Percentiles rank a stretch among this genome's conserved stretches.
These are phyloP conservation scores for Solanum dulcamara DNA, from an alignment of 257 asterid species.

Conservation along the genomic window DNA sequence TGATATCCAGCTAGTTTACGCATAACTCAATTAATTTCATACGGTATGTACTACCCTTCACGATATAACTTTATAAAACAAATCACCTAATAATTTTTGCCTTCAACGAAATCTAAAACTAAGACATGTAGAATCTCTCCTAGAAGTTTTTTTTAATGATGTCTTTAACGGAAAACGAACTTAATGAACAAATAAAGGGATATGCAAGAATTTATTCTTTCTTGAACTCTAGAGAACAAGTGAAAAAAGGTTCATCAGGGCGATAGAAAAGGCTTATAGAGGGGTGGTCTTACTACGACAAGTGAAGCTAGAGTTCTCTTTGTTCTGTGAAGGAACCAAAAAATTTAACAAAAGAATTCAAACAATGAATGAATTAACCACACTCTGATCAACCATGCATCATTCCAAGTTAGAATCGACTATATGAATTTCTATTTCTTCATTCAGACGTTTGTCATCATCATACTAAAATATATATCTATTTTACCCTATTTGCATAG, in stretches of 20 bases:
- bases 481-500: background rate
- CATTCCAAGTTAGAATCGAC: too few relatives aligned
- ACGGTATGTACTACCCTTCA: background rate
- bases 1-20: background rate
- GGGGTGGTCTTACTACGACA: background rate
- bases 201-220: too few relatives aligned
- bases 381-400: too few relatives aligned
- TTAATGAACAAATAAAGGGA: too few relatives aligned
- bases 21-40: background rate
- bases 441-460: background rate
- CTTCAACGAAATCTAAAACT: too few relatives aligned
- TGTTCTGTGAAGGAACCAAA: background rate
- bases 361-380: background rate
- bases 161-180: too few relatives aligned
- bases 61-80: too few relatives aligned
- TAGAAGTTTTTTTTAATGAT: too few relatives aligned
- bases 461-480: background rate
- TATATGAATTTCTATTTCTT: too few relatives aligned
- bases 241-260: background rate
- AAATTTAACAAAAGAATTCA: background rate
- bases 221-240: background rate
- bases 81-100: too few relatives aligned
- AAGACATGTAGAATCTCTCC: too few relatives aligned
- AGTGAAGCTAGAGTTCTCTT: background rate
- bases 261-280: too few relatives aligned